Evolutionary conservation across 169 alveolate species (phyloP), one percentile per base, ranked within the genome.

Genomic region (Babesia ovata): DNA sequence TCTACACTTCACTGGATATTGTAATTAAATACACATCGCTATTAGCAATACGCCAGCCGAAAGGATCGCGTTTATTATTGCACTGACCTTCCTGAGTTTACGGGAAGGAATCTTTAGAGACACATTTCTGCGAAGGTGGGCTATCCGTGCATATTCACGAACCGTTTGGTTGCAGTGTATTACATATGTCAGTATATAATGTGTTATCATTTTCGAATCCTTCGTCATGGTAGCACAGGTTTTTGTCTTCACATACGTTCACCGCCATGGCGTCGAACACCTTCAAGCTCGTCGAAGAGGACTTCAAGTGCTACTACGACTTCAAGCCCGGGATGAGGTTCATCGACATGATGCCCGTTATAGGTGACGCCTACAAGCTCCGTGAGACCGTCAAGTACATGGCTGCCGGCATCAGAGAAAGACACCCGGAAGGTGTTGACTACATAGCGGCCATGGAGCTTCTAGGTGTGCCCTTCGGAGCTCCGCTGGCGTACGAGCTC

Each of bases 381-480:
- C 42, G 29, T n/a, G 26, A 22, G 28, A 60, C 69, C 53, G 22
- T 60, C 2, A 24, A 60, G 39, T 11, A 0, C 28, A n/a, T 60
- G 69, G 69, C 69, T 19, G 69, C 17, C 28, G 36, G 53, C 39
- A 24, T 60, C 33, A 42, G 49, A 56, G 48, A 60, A 28, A 24
- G 33, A 29, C 12, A 21, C 69, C 69, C 69, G 2, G 69, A 45
- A 17, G 69, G 69, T 60, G 49, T 60, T 16, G 69, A 60, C 29
- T 60, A 60, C 29, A 24, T 60, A 14, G 69, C 69, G 2, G 49
- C 39, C 26, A 10, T 60, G 24, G 69, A 60, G 53, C 53, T 60
- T n/a, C 49, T 56, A 6, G 69, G 69, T 29, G 69, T 60, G 16
- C 69, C 69, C 53, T 60, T 60, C 10, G 69, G 28, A 14, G 28